Evolutionary conservation across 768 basidiomycete genomes (phyloP).

Genomic region (Podaxis sp.): DNA sequence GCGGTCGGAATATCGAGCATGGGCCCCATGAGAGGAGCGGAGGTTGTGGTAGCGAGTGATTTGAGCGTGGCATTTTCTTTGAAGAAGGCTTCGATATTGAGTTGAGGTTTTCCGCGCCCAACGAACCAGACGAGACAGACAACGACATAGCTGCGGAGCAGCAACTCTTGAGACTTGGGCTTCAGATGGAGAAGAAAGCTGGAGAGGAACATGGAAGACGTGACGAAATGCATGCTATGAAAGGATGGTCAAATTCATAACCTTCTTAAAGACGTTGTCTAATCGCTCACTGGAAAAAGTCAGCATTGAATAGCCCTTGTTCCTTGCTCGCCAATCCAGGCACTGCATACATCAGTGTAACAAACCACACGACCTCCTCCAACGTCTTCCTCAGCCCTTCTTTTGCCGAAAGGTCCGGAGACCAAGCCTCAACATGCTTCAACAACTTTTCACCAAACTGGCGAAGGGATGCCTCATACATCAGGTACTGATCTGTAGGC

Average conservation of each 20-base stretch:
- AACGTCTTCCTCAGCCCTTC: slow-evolving; percentile 44
- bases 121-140: slow-evolving; percentile 54
- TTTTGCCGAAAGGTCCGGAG: slow-evolving; percentile 27
- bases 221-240: slow-evolving; percentile 65
- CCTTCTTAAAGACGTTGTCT: background rate
- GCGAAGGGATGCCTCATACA: slow-evolving; percentile 30
- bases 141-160: slow-evolving; percentile 60
- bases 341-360: slow-evolving; percentile 55
- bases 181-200: slow-evolving; percentile 43
- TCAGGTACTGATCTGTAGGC: background rate
- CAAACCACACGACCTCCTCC: slow-evolving; percentile 62
- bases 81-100: slow-evolving; percentile 54
- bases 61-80: slow-evolving; percentile 9
- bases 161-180: slow-evolving; percentile 44
- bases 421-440: slow-evolving; percentile 41
- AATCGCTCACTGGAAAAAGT: slow-evolving; percentile 58
- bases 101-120: slow-evolving; percentile 50
- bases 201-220: slow-evolving; percentile 62
- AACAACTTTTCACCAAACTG: slow-evolving; percentile 41
- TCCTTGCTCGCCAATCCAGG: slow-evolving; percentile 45
- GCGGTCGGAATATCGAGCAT: background rate
- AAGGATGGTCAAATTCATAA: slow-evolving; percentile 39
- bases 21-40: slow-evolving; percentile 33
- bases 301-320: slow-evolving; percentile 41
- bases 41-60: slow-evolving; percentile 7